Evolutionary conservation across 1,284 basidiomycete species (phyloP).

Genomic region (Pseudozyma hubeiensis): DNA sequence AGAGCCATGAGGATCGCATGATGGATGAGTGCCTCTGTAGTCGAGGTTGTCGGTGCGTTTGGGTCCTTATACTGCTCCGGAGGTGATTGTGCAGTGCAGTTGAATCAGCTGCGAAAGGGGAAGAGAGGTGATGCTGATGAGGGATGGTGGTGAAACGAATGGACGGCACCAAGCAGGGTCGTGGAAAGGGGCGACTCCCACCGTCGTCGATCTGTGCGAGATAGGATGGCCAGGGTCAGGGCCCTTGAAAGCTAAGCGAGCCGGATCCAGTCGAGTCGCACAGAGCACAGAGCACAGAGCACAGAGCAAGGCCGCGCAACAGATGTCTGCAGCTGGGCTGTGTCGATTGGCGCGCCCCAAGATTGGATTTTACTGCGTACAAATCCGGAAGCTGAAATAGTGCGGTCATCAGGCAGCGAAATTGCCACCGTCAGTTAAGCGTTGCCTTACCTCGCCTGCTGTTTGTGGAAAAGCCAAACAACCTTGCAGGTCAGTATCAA

Average conservation of each 20-base stretch:
- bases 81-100: not conserved
- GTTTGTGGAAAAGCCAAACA: too few relatives aligned
- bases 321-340: not conserved
- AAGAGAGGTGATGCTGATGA: constrained; percentile 12
- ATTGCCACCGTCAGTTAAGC: not conserved
- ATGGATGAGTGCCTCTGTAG: not conserved
- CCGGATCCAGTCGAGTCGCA: not conserved
- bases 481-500: too few relatives aligned
- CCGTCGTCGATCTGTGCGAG: constrained; percentile 29
- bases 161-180: not conserved
- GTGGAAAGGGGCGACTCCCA: constrained; percentile 5
- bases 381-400: constrained; percentile 23
- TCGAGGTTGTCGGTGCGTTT: not conserved
- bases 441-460: too few relatives aligned
- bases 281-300: not conserved
- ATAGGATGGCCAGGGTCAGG: not conserved
- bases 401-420: constrained; percentile 37
- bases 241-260: constrained; percentile 5
- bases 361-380: constrained; percentile 7
- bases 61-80: too few relatives aligned
- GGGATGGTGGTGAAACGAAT: not conserved
- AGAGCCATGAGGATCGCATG: constrained; percentile 63
- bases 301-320: not conserved
- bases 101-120: not conserved
- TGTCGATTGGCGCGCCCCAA: constrained; percentile 10